Conservation (phyloP, 164 flowering plant genomes). For the Santalum album region DNA sequence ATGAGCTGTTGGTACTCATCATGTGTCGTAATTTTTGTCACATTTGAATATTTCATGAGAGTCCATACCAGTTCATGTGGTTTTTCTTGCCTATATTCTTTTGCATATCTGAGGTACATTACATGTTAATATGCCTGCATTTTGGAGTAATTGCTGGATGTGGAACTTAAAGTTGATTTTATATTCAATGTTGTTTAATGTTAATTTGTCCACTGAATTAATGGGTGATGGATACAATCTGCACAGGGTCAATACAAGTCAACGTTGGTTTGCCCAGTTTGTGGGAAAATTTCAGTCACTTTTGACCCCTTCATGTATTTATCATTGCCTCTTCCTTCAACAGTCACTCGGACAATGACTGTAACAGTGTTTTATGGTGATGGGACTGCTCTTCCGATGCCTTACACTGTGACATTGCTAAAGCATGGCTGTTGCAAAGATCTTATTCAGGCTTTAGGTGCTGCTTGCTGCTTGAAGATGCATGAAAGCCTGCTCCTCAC, state of each 20-base stretch:
- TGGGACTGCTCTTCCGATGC: constrained; percentile 85
- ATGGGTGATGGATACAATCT: constrained; percentile 1
- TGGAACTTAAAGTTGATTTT: too few relatives aligned
- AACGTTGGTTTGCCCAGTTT: constrained; percentile 82
- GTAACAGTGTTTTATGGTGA: constrained; percentile 70
- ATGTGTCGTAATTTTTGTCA: too few relatives aligned
- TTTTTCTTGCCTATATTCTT: too few relatives aligned
- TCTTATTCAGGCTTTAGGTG: constrained; percentile 49
- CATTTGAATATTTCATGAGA: too few relatives aligned
- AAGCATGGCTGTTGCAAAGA: constrained; percentile 69
- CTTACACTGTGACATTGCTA: constrained; percentile 59
- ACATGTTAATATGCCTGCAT: not conserved
- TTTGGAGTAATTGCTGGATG: too few relatives aligned
- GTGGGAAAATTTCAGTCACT: constrained; percentile 81
- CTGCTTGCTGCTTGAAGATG: constrained; percentile 63
- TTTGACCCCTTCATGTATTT: constrained; percentile 95
- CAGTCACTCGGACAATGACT: constrained; percentile 59
- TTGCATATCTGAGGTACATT: not conserved
- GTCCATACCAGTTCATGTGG: too few relatives aligned
- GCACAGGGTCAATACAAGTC: constrained; percentile 94
- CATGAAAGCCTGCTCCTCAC: constrained; percentile 79
- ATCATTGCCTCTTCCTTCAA: constrained; percentile 79
- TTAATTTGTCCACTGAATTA: not conserved
- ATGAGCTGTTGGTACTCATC: too few relatives aligned
- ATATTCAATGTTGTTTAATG: constrained; percentile 1